Evolutionary conservation across 176 grass and related monocot genomes (phyloP), one percentile per base, ranked within the genome.

Genomic region (Alloteropsis semialata): DNA sequence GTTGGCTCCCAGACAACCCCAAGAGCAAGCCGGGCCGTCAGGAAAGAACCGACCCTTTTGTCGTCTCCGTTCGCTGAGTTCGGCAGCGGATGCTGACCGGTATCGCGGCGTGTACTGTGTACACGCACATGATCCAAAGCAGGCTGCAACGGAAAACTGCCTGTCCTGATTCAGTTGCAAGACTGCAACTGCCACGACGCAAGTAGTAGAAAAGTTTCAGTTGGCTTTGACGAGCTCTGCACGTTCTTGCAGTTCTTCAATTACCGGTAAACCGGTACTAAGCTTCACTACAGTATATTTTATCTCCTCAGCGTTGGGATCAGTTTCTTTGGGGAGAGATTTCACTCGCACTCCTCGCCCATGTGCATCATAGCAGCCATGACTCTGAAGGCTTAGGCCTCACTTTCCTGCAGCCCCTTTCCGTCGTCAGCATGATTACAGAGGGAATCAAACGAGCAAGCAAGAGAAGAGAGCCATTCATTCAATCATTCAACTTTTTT

Each of bases 391-490:
- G 41, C 53, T 61, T 78, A 14, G 37, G 63, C 34, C 48, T 72
- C 24, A 21, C 76, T 78, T 84, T 90, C 75, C 66, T 72, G 43
- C 69, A 30, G 19, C 51, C 36, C 63, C 75, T 84, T 84, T 87
- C 69, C 74, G 80, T 80, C 74, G 80, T 80, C 69, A 84, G 72
- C 84, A 81, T 87, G 75, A 87, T 91, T 79, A 81, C 84, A 84
- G 8, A 29, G 72, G 62, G 75, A 76, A 91, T 91, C 81, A 84
- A 70, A 54, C 38, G 68, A 76, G 38, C 34, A 87, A 90, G 74
- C 45, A 69, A 69, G 66, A 22, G n/a, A 30, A 13, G n/a, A n/a
- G n/a, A n/a, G n/a, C n/a, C n/a, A n/a, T n/a, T 58, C 83, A 73
- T 73, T 82, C 74, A 83, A 67, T 51, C 49, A 79, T 68, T 65